Evolutionary conservation across 2,329 filamentous ascomycete genomes (phyloP), one percentile per base, ranked within the genome.

Genomic region (Colletotrichum musicola): DNA sequence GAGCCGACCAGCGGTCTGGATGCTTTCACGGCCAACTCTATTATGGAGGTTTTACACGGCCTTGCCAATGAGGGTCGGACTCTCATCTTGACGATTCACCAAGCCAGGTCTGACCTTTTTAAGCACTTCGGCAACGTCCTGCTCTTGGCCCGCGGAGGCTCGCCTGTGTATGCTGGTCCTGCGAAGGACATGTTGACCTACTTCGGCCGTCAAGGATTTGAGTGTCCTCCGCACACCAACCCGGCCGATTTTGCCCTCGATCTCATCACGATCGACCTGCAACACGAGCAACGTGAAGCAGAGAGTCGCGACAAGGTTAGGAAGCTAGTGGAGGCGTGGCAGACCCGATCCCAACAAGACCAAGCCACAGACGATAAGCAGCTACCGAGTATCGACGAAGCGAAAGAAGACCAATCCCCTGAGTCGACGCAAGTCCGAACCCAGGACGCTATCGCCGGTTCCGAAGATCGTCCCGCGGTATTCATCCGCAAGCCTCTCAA

Each of bases 231-330:
- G 14, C 88, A 91, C 66, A 92, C 90, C 1, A 95, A 94, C 71
- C 92, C 92, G 1, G 92, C 92, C 0, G 92, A 95, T 75, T 94
- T 93, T 76, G 91, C 90, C 0, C 83, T 94, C 7, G 92, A 95
- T 73, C 83, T 94, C 57, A 92, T 95, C 59, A 94, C 92, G 0
- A 87, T 94, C 25, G 91, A 94, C 73, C 81, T 94, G 0, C 92
- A 93, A 69, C 86, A 91, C 47, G 88, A 86, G 38, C 80, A 84
- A 1, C 83, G 86, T 20, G 92, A 94, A 75, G 83, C 83, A 1
- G 84, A 88, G 50, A 93, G 88, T 59, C 84, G 91, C 12, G 83
- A 85, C 38, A 88, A 88, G 59, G 92, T 94, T 0, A 83, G 84
- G 47, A 81, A 77, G 4, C 80, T 94, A 2, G 89, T 93, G 30